Evolutionary conservation across 1,139 yeast species (phyloP).

Genomic region (Saccharomycopsis hybrid): DNA sequence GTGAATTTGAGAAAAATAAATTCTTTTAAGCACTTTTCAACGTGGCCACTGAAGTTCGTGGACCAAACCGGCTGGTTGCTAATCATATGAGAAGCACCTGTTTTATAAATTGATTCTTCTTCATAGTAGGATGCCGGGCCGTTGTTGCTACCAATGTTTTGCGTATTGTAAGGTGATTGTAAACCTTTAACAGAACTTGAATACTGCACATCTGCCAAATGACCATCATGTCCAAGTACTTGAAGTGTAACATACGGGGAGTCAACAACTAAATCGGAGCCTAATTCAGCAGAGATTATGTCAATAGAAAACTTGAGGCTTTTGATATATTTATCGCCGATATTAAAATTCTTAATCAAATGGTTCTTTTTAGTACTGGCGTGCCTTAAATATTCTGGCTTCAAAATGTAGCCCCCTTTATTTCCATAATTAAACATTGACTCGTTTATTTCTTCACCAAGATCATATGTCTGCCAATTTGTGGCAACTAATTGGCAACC

Average conservation of each 20-base stretch:
- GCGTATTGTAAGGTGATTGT: too few species aligned
- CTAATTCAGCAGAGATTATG: conserved; percentile 76
- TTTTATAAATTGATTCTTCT: conserved; percentile 20
- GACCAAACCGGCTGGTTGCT: conserved; percentile 44
- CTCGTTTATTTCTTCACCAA: conserved; percentile 82
- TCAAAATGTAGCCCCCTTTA: conserved; percentile 68
- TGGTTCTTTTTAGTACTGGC: conserved; percentile 23
- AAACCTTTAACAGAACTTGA: too few species aligned
- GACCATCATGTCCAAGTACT: conserved; percentile 36
- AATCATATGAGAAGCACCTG: conserved; percentile 37
- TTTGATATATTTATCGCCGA: conserved; percentile 23
- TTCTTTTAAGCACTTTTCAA: conserved; percentile 35
- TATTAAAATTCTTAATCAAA: conserved; percentile 24
- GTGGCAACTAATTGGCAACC: conserved; percentile 96
- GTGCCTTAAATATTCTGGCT: conserved; percentile 41
- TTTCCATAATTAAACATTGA: conserved; percentile 58
- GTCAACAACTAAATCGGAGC: conserved; percentile 50
- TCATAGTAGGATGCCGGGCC: conserved; percentile 8
- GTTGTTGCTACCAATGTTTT: conserved; percentile 1
- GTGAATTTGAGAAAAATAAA: conserved; percentile 48
- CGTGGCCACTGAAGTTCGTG: conserved; percentile 39
- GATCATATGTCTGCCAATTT: conserved; percentile 92
- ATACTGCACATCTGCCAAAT: conserved; percentile 24
- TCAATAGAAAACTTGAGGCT: conserved; percentile 33
- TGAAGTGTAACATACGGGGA: conserved; percentile 47